Evolutionary conservation across 1,139 yeast genomes (phyloP), one percentile per base, ranked within the genome.

Genomic region (Diutina scorzettiae): DNA sequence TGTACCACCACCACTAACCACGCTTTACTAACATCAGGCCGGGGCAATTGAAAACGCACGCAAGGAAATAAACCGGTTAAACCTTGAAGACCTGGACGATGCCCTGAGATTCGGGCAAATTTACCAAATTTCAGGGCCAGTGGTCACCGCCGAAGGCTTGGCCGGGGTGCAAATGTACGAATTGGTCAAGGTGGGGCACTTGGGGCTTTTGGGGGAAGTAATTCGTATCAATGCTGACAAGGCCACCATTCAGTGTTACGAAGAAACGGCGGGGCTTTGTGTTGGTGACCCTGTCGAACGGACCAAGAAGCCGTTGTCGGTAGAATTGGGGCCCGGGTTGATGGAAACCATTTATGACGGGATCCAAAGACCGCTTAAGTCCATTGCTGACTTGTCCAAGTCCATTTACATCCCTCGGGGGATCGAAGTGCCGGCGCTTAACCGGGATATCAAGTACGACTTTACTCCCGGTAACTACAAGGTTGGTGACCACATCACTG

Each of bases 101-200:
- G 95, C 86, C 63, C 71, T 81, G 44, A 85, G 81, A 52, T 85
- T 84, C 63, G 96, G 96, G 48, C 79, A 73, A 53, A 83, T 91
- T 55, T 87, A 78, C 68, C 85, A 96, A 19, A 96, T 91, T 43
- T 87, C 97, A 19, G 97, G 97, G 55, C 97, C 98, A 16, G 98
- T 91, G 56, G 83, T 91, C 43, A 81, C 93, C 43, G 98, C 98
- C 41, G 98, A 91, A 66, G 83, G 91, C 68, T 86, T 91, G 96
- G 82, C 86, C 66, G 98, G 98, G 50, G 85, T 96, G 76, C 96
- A 97, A 55, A 91, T 91, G 99, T 87, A 91, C 73, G 99, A 91
- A 63, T 75, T 91, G 64, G 91, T 91, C 56, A 87, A 82, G 63
- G 98, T 91, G 49, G 98, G 99, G 53, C 97, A 91, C 62, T 95